phyloP scores from a whole-genome alignment of 1,284 basidiomycete species.

The Agaricales sp. region DNA sequence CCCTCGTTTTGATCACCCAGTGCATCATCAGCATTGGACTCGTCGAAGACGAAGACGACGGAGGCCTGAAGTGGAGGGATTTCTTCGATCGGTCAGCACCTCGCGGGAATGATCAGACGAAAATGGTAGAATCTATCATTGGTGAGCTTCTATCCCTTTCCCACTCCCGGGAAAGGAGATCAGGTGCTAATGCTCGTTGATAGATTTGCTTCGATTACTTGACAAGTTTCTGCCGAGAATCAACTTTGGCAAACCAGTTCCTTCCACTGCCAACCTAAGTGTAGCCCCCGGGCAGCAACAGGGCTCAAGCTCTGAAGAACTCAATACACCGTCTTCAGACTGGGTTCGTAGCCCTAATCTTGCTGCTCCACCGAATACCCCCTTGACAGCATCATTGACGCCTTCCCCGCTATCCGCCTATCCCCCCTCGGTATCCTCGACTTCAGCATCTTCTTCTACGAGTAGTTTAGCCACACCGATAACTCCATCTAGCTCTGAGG shows the following conservation, averaged over 20 bases:
- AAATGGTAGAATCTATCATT: conserved; percentile 47
- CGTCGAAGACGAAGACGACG: conserved; percentile 25
- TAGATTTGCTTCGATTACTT: conserved; percentile 60
- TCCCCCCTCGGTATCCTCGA: conserved; percentile 8
- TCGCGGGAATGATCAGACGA: conserved; percentile 21
- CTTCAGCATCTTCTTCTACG: conserved; percentile 6
- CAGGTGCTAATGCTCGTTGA: conserved; percentile 10
- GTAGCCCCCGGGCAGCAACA: too few relatives aligned
- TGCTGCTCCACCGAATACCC: too few relatives aligned
- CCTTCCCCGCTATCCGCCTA: too few relatives aligned
- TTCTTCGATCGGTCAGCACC: conserved; percentile 13
- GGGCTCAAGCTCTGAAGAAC: too few relatives aligned
- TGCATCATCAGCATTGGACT: conserved; percentile 63
- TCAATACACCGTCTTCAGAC: too few relatives aligned
- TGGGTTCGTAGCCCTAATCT: too few relatives aligned
- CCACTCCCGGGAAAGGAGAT: too few relatives aligned
- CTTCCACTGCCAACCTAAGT: conserved; percentile 13
- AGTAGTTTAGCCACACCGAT: too few relatives aligned
- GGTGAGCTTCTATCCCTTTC: conserved; percentile 32
- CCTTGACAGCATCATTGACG: too few relatives aligned
- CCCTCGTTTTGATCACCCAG: conserved; percentile 68
- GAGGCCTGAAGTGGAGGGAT: conserved; percentile 9
- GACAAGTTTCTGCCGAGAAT: conserved; percentile 74
- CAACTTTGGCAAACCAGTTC: conserved; percentile 53
- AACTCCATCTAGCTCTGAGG: too few relatives aligned